phyloP scores from a whole-genome alignment of 2,329 filamentous ascomycete species.

The Nemania serpens region DNA sequence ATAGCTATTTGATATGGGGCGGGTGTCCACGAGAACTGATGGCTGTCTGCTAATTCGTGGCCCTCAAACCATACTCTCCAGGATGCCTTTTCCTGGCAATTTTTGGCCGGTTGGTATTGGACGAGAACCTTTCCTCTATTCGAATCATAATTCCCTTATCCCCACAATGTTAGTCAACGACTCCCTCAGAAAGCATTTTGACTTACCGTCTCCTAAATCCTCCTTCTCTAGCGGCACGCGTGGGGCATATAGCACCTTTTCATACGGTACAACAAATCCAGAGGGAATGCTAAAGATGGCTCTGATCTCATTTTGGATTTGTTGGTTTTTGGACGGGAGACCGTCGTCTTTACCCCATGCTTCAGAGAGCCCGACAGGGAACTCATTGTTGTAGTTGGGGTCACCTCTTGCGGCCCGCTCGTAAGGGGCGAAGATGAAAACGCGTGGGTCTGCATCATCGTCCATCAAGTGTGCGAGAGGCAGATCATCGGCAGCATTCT shows the following conservation, averaged over 20 bases:
- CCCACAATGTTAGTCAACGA: neutral
- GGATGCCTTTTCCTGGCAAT: neutral
- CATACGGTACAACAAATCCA: neutral
- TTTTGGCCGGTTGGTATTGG: constrained; percentile 1
- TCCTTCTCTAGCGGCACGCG: neutral
- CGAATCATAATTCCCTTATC: neutral
- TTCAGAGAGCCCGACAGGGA: neutral
- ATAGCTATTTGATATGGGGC: neutral
- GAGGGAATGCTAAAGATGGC: neutral
- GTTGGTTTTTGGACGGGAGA: neutral
- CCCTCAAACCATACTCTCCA: constrained; percentile 10
- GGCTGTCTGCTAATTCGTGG: neutral
- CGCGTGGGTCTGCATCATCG: neutral
- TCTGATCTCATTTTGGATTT: neutral
- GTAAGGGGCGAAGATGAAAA: constrained; percentile 1
- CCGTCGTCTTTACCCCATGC: neutral
- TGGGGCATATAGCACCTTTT: neutral
- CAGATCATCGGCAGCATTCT: neutral
- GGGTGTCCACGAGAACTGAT: neutral
- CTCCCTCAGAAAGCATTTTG: neutral
- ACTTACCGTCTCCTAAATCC: constrained; percentile 1
- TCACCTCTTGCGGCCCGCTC: neutral
- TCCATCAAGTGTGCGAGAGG: neutral
- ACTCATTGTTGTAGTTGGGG: neutral
- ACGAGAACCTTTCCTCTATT: constrained; percentile 2